These are phyloP conservation scores for Nannochloris sp. DNA, from an alignment of 139 green algal genomes.

Conservation along the genomic window DNA sequence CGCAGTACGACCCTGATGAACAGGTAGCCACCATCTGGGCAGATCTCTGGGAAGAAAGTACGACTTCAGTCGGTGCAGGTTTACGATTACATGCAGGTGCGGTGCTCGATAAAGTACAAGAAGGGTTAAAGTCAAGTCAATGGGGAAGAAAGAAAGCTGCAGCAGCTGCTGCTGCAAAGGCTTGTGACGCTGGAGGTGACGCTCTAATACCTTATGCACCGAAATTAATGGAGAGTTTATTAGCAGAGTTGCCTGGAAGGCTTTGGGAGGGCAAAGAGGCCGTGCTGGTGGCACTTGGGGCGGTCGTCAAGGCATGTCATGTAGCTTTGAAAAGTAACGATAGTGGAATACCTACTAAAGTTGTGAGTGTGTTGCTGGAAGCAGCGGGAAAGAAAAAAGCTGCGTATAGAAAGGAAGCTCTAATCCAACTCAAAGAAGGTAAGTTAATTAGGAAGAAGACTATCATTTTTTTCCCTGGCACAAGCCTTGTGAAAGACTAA, in stretches of 20 bases:
- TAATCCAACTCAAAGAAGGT: slow-evolving; percentile 28
- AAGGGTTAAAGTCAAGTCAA: slow-evolving; percentile 20
- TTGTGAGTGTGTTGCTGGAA: slow-evolving; percentile 22
- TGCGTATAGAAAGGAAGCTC: slow-evolving; percentile 16
- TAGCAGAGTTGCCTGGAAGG: slow-evolving; percentile 41
- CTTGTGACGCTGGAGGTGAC: slow-evolving; percentile 25
- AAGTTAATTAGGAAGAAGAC: background rate
- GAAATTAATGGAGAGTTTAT: slow-evolving; percentile 5
- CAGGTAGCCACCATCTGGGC: slow-evolving; percentile 54
- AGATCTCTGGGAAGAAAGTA: slow-evolving; percentile 68
- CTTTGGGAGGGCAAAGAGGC: slow-evolving; percentile 79
- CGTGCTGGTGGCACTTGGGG: slow-evolving; percentile 45
- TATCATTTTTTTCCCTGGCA: background rate
- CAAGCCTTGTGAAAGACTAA: no score
- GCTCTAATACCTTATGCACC: slow-evolving; percentile 27
- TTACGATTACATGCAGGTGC: slow-evolving; percentile 42
- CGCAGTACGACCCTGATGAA: slow-evolving; percentile 47
- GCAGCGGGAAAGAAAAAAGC: slow-evolving; percentile 23
- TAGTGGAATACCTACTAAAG: background rate
- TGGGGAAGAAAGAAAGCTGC: slow-evolving; percentile 58
- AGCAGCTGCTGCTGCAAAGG: slow-evolving; percentile 21
- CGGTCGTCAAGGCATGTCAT: slow-evolving; percentile 31
- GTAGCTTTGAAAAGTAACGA: background rate
- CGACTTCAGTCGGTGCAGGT: slow-evolving; percentile 45
- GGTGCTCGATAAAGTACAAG: background rate